Evolutionary conservation across 306 rosid genomes (phyloP).

Genomic region (Prunus dulcis): DNA sequence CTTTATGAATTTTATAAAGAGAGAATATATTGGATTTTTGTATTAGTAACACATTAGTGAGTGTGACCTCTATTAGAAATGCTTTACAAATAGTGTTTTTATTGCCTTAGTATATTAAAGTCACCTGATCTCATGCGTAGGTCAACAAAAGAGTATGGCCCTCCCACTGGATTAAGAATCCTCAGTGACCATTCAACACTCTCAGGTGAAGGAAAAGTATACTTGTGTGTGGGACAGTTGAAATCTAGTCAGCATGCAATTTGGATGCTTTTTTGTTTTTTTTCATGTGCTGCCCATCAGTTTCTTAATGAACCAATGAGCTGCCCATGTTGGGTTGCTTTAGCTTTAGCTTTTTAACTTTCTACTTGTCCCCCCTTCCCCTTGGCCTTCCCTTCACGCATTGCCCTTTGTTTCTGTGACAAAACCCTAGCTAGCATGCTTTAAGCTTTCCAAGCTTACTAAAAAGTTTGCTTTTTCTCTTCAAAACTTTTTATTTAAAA

Average conservation of each 20-base stretch:
- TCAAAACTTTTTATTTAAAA: neutral
- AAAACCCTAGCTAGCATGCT: neutral
- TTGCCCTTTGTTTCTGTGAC: neutral
- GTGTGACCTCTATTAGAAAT: too few species aligned
- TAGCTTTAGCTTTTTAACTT: constrained; percentile 9
- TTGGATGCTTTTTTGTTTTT: neutral
- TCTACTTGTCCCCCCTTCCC: neutral
- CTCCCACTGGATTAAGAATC: neutral
- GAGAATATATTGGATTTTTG: too few species aligned
- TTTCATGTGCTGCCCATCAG: constrained; percentile 27
- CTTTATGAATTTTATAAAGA: too few species aligned
- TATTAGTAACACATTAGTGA: too few species aligned
- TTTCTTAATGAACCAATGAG: constrained; percentile 22
- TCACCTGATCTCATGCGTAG: neutral
- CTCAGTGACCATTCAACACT: neutral
- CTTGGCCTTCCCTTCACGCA: constrained; percentile 6
- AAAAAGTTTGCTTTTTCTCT: neutral
- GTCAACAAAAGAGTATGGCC: neutral
- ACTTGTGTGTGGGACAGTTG: constrained; percentile 2
- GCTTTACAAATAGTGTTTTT: too few species aligned
- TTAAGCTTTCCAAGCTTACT: neutral
- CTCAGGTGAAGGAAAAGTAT: constrained; percentile 4
- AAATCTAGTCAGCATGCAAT: constrained; percentile 25
- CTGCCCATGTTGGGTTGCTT: constrained; percentile 19
- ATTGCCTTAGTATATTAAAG: neutral